Conservation (phyloP, 2,329 filamentous ascomycete genomes). For the Penicillium aurantiogriseum region DNA sequence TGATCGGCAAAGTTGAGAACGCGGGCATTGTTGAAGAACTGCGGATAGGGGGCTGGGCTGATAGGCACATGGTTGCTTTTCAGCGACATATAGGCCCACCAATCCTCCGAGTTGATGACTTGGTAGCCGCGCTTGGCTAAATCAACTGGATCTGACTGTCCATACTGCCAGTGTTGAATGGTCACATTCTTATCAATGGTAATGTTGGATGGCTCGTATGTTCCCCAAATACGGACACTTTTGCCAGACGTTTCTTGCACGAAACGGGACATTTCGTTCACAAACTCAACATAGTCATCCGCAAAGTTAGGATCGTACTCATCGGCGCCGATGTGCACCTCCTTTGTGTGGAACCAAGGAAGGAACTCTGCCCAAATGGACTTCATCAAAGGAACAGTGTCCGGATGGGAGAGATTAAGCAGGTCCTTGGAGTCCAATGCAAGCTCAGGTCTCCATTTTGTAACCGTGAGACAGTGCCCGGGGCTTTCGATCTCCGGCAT, state of each 20-base stretch:
- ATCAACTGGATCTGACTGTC: conserved; percentile 52
- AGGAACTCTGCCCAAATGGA: conserved; percentile 57
- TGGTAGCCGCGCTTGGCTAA: conserved; percentile 49
- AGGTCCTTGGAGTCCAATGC: conserved; percentile 52
- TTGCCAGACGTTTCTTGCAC: conserved; percentile 47
- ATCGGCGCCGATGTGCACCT: conserved; percentile 57
- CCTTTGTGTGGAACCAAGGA: conserved; percentile 57
- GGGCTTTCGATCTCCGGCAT: conserved; percentile 62
- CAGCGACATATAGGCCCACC: conserved; percentile 55
- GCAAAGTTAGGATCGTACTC: conserved; percentile 51
- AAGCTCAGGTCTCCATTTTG: conserved; percentile 60
- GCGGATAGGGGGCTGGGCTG: conserved; percentile 48
- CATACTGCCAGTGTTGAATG: conserved; percentile 58
- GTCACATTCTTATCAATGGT: conserved; percentile 49
- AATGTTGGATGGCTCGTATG: conserved; percentile 47
- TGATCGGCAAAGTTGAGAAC: conserved; percentile 52
- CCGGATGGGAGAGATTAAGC: conserved; percentile 56
- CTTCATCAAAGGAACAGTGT: conserved; percentile 54
- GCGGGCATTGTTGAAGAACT: conserved; percentile 48
- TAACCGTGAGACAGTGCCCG: conserved; percentile 56
- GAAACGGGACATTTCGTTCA: conserved; percentile 52
- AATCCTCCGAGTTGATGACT: conserved; percentile 56
- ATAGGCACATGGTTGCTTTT: conserved; percentile 57
- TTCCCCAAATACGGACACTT: conserved; percentile 56
- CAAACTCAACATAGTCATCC: conserved; percentile 53